Conservation (phyloP, 2,329 filamentous ascomycete species). For the Apiospora malaysiana region DNA sequence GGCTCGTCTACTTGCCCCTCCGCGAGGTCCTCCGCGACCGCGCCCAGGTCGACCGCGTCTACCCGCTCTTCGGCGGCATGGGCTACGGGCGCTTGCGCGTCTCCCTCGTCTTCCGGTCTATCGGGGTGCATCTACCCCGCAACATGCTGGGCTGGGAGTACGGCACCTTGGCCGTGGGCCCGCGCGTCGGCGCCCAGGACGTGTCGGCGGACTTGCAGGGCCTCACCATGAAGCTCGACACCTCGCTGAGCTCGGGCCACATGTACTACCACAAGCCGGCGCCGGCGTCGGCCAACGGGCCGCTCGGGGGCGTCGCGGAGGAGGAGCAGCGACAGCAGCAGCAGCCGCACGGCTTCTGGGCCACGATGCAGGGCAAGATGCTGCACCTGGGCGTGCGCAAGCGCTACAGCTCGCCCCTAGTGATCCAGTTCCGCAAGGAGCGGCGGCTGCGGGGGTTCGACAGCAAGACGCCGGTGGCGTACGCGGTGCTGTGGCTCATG, state of each 20-base stretch:
- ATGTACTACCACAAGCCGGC: conserved; percentile 16
- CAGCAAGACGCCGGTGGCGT: conserved; percentile 10
- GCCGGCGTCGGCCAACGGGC: not conserved
- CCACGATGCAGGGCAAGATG: conserved; percentile 6
- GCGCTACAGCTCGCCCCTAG: conserved; percentile 17
- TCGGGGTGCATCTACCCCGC: not conserved
- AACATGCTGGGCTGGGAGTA: conserved; percentile 20
- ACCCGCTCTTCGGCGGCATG: conserved; percentile 22
- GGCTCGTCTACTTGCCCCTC: conserved; percentile 16
- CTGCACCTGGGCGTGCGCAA: conserved; percentile 19
- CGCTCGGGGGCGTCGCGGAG: too few species aligned
- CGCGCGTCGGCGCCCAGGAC: conserved; percentile 6
- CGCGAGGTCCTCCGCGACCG: conserved; percentile 4
- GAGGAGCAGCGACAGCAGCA: not conserved
- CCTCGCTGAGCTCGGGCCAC: conserved; percentile 18
- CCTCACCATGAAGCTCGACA: conserved; percentile 18
- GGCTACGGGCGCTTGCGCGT: conserved; percentile 21
- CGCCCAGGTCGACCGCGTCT: conserved; percentile 17
- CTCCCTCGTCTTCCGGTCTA: conserved; percentile 17
- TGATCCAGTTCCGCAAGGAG: conserved; percentile 21
- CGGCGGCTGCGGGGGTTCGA: conserved; percentile 11
- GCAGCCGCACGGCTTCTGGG: not conserved
- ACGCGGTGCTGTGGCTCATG: conserved; percentile 17
- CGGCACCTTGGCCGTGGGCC: conserved; percentile 14
- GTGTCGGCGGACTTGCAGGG: not conserved